These are phyloP conservation scores for Eucalyptus sideroxylon DNA, from an alignment of 345 rosid species.

Conservation along the genomic window DNA sequence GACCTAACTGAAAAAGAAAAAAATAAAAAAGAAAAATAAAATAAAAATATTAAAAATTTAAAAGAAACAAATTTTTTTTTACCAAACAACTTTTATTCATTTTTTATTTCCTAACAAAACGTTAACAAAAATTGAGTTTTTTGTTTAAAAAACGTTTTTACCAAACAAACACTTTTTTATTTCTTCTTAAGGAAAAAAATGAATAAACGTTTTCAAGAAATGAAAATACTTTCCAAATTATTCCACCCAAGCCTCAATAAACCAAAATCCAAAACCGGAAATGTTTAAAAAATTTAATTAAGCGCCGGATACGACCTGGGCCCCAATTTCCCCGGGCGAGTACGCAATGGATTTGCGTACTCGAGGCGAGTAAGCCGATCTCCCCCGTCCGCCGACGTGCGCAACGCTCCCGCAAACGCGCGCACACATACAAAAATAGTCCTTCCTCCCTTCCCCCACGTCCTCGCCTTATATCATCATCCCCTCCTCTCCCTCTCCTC, in stretches of 20 bases:
- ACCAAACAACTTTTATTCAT: too few relatives aligned
- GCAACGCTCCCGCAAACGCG: not conserved
- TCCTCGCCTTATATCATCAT: not conserved
- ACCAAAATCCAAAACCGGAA: not conserved
- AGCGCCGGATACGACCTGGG: not conserved
- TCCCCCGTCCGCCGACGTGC: not conserved
- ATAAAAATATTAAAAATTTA: too few relatives aligned
- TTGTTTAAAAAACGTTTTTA: too few relatives aligned
- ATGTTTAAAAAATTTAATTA: not conserved
- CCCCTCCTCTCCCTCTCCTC: not conserved
- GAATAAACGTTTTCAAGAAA: too few relatives aligned
- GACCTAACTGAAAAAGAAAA: too few relatives aligned
- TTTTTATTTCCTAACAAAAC: too few relatives aligned
- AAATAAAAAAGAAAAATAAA: too few relatives aligned
- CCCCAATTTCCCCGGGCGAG: not conserved
- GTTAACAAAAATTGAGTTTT: too few relatives aligned
- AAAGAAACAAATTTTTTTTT: too few relatives aligned
- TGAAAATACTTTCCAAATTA: too few relatives aligned
- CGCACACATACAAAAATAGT: not conserved
- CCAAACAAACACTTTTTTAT: too few relatives aligned
- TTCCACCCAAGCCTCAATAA: accelerated
- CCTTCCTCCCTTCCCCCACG: not conserved
- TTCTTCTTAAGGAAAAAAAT: too few relatives aligned
- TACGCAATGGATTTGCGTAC: not conserved
- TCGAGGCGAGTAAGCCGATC: not conserved